Conservation (phyloP, 441 rosid genomes). For the Populus hybrid region DNA sequence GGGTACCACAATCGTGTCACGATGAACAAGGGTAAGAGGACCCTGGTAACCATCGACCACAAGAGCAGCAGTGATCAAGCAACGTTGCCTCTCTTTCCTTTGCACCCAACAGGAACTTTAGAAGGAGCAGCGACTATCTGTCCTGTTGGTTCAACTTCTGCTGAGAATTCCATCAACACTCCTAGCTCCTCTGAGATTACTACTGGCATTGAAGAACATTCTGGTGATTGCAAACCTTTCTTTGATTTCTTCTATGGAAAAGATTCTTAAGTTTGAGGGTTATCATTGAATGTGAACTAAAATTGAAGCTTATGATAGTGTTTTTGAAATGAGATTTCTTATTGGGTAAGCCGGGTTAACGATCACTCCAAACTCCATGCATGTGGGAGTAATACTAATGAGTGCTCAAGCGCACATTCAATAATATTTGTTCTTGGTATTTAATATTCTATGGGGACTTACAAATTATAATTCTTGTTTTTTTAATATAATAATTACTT, state of each 20-base stretch:
- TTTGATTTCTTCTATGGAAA: slow-evolving; percentile 59
- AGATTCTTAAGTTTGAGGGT: background rate
- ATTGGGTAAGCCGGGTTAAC: background rate
- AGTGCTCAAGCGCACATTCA: background rate
- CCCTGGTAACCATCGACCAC: background rate
- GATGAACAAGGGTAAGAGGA: slow-evolving; percentile 11
- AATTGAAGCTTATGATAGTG: background rate
- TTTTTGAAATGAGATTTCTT: background rate
- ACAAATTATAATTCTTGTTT: background rate
- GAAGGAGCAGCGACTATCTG: slow-evolving; percentile 14
- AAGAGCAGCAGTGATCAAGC: slow-evolving; percentile 22
- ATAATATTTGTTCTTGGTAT: too few species aligned
- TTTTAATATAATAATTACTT: background rate
- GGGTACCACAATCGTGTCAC: background rate
- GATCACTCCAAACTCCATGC: background rate
- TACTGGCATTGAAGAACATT: slow-evolving; percentile 22
- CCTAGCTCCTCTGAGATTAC: slow-evolving; percentile 21
- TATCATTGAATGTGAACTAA: background rate
- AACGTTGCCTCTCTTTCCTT: slow-evolving; percentile 68
- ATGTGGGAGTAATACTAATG: background rate
- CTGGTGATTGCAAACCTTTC: slow-evolving; percentile 36
- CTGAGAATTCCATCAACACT: slow-evolving; percentile 13
- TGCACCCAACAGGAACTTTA: slow-evolving; percentile 55
- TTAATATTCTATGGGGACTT: background rate
- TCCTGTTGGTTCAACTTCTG: slow-evolving; percentile 17